These are phyloP conservation scores for Pythium phragmiticola DNA, from an alignment of 352 stramenopile species.

Conservation along the genomic window DNA sequence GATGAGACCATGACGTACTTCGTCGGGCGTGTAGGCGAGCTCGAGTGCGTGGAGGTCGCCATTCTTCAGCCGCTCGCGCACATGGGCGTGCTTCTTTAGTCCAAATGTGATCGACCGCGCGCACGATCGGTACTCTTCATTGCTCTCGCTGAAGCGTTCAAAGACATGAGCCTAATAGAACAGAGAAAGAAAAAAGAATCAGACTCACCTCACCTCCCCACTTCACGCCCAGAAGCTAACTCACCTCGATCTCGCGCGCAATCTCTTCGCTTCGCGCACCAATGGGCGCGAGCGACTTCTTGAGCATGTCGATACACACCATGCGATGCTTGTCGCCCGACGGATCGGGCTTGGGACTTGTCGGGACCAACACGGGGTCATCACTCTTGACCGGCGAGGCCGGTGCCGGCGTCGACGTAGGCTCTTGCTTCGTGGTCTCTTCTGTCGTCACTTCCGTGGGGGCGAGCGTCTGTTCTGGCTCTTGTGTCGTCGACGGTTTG, in stretches of 20 bases:
- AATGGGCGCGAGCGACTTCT: slow-evolving; percentile 48
- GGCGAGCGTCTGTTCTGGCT: background rate
- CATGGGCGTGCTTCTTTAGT: slow-evolving; percentile 60
- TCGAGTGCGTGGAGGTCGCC: slow-evolving; percentile 67
- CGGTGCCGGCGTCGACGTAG: background rate
- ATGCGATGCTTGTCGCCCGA: slow-evolving; percentile 55
- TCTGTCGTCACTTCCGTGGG: background rate
- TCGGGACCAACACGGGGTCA: background rate
- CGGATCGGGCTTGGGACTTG: slow-evolving; percentile 33
- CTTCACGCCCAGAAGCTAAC: background rate
- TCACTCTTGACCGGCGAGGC: slow-evolving; percentile 17
- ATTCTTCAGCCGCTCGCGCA: slow-evolving; percentile 64
- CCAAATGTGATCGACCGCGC: slow-evolving; percentile 80
- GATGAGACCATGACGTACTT: slow-evolving; percentile 35
- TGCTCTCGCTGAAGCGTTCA: slow-evolving; percentile 80
- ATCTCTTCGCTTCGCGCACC: slow-evolving; percentile 39
- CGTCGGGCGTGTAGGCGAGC: slow-evolving; percentile 68
- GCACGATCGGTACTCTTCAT: slow-evolving; percentile 71
- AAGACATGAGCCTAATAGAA: slow-evolving; percentile 53
- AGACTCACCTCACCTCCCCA: background rate
- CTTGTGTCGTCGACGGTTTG: slow-evolving; percentile 2
- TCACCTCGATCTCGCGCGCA: slow-evolving; percentile 73
- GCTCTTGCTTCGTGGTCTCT: slow-evolving; percentile 3
- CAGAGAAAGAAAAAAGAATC: background rate
- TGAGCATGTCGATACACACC: slow-evolving; percentile 69